Evolutionary conservation across 148 eudicot genomes (phyloP), one percentile per base, ranked within the genome.

Genomic region (Linanthus parryae): DNA sequence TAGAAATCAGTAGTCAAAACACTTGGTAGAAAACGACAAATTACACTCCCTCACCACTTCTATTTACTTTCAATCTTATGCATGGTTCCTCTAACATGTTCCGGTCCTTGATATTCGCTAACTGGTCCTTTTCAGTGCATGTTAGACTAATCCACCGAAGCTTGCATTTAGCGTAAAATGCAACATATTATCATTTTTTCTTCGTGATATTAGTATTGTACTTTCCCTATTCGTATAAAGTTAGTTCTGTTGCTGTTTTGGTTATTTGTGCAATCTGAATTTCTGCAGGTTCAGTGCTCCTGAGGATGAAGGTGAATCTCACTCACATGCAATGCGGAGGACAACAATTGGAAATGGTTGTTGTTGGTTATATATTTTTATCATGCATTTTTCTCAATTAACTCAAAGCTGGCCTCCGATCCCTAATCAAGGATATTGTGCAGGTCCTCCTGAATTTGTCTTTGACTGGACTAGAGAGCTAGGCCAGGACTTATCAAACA

Each of bases 301-400:
- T 33, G 98, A 91, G 70, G 96, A 94, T 59, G 99, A 81, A 52
- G 95, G 84, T 41, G 85, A 75, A 51, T 81, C 71, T 49, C 54
- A 37, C 39, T 54, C 76, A 52, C 55, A 48, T 58, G 52, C 81
- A 60, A 17, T 76, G 62, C 80, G 96, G 62, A 73, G 96, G 73
- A 94, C 85, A 76, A 94, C 99, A 26, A 88, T 94, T 26, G 96
- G 99, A 72, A 88, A 80, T 45, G 99, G 99, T 85, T 38, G 23
- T 62, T 18, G 16, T 39, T 57, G 40, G 62, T 54, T 47, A 52
- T 10, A 15, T 24, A 43, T 10, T 14, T 24, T 33, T 35, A n/a
- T 22, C 17, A 36, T 7, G 15, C 31, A 41, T 14, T 21, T 56
- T 14, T 49, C 48, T 54, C 23, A 12, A 24, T 36, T 46, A 48